Base-by-base conservation (phyloP, 805 yeast genomes). In the Barnettozyma populi region DNA sequence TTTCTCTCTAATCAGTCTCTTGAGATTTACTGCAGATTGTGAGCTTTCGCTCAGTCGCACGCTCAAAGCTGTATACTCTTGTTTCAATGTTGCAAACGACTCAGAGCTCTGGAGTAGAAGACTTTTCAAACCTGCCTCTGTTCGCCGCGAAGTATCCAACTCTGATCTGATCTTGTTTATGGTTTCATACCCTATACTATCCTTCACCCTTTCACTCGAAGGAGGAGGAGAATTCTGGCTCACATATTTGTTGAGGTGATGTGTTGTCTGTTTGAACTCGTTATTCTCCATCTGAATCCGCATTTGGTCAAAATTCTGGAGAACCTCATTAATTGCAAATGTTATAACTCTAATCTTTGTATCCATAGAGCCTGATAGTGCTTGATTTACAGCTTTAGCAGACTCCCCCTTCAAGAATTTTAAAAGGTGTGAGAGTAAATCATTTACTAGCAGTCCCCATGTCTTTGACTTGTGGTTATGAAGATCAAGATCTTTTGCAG, bases 341-440 rank as follows among this genome's bases (percentile, higher is more conserved):
- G 47, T 48, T 3, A 56, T 43, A 4, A 56, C 54, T 31, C 53
- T 49, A 14, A 61, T 38, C 38, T 58, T 59, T 1, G 59, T 56
- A 16, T 57, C 57, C 5, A 59, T n/a, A 1, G 62, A 56, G 14
- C 37, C 45, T 2, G 59, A 49, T 13, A 53, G 55, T 1, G 61
- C 61, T 27, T 54, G 56, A 9, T 41, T 21, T 0, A 57, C 48
- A 11, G 59, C 61, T 16, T 49, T 44, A 3, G 52, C 45, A 2
- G 62, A 55, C 4, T 55, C 57, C 11, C 53, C 61, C 6, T 47
- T 42, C 7, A 53, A 8, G 25, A 42, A 36, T 2, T 36, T 40
- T 2, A 55, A 27, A 5, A 59, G n/a, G 1, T 44, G 29, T 0
- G 57, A 19, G 2, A 59, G 36, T 0, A 59, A 40, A 1, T 46